phyloP scores from a whole-genome alignment of 768 basidiomycete species.

The Lactifluus pinguis region DNA sequence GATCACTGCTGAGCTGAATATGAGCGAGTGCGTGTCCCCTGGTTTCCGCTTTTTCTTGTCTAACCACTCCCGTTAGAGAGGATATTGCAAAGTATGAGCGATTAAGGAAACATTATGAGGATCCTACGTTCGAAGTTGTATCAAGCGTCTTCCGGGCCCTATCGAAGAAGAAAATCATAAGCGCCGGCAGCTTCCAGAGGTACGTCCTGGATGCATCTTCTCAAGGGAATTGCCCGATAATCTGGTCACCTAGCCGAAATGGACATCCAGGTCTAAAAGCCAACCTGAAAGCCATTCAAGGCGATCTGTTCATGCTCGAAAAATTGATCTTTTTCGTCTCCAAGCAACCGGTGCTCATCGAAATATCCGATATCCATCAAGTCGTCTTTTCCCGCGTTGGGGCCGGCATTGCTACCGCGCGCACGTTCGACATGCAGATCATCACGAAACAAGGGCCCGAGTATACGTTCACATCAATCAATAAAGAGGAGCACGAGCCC shows the following conservation, averaged over 20 bases:
- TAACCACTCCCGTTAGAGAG: slow-evolving; percentile 39
- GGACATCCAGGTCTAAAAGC: slow-evolving; percentile 95
- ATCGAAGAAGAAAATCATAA: slow-evolving; percentile 84
- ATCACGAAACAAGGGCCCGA: slow-evolving; percentile 79
- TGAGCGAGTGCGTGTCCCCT: slow-evolving; percentile 63
- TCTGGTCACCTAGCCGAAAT: slow-evolving; percentile 47
- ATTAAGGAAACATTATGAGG: slow-evolving; percentile 89
- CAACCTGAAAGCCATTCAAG: slow-evolving; percentile 93
- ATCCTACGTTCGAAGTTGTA: slow-evolving; percentile 91
- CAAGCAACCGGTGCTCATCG: slow-evolving; percentile 86
- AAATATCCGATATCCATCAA: slow-evolving; percentile 82
- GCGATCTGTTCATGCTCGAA: slow-evolving; percentile 95
- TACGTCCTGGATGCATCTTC: slow-evolving; percentile 24
- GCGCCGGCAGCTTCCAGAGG: slow-evolving; percentile 82
- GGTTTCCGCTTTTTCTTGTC: background rate
- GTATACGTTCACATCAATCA: slow-evolving; percentile 85
- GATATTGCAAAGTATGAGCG: slow-evolving; percentile 71
- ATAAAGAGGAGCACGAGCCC: slow-evolving; percentile 89
- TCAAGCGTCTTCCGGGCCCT: slow-evolving; percentile 89
- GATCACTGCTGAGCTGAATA: slow-evolving; percentile 89
- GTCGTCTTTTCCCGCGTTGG: slow-evolving; percentile 92
- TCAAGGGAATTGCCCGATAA: background rate
- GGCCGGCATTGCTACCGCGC: slow-evolving; percentile 74
- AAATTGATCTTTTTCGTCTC: slow-evolving; percentile 98
- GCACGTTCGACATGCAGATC: slow-evolving; percentile 91